Base-by-base conservation (phyloP, 2,329 filamentous ascomycete species). In the Diaporthe sp. region DNA sequence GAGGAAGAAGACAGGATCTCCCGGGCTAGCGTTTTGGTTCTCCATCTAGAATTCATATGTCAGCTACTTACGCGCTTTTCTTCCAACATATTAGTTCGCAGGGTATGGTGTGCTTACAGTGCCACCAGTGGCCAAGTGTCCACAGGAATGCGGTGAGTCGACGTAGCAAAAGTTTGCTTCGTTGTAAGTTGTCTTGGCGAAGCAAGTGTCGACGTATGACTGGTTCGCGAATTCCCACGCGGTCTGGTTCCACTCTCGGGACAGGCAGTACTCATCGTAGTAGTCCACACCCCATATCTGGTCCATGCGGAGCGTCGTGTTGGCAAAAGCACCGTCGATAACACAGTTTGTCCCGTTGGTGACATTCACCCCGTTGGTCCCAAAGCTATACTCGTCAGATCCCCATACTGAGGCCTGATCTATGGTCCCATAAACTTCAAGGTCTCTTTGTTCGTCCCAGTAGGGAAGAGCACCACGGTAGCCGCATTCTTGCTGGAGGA, bases 41-140 rank as follows among this genome's bases (percentile, higher is more conserved):
- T 47, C 9, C 69, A 72, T 72, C 69, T 72, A 22, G 8, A 22
- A 22, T 8, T 5, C 7, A 33, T 6, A 12, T 52, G 8, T 57
- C 17, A 57, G 28, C 30, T 19, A 33, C 8, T 0, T 35, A 28
- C 8, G 0, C 8, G 1, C 28, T 57, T 55, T 19, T 4, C 28
- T 57, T 12, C 17, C 7, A 35, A 2, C 4, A 28, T 19, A 2
- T 54, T 6, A 28, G 19, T 12, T 3, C 3, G 13, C 7, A 54
- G 13, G 0, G 0, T 57, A 9, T 12, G 0, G 30, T 4, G 4
- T 22, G 28, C 67, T 57, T 57, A 70, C 67, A 72, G 77, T 67
- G 17, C 74, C 74, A 33, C 79, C 78, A 52, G 78, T 76, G 45
- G 75, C 77, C 22, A 74, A 38, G 54, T 81, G 80, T 0, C 79